Percentiles rank a stretch among this genome's conserved stretches.
Conservation (phyloP, 805 yeast genomes). For the Cyberlindnera misumaiensis region DNA sequence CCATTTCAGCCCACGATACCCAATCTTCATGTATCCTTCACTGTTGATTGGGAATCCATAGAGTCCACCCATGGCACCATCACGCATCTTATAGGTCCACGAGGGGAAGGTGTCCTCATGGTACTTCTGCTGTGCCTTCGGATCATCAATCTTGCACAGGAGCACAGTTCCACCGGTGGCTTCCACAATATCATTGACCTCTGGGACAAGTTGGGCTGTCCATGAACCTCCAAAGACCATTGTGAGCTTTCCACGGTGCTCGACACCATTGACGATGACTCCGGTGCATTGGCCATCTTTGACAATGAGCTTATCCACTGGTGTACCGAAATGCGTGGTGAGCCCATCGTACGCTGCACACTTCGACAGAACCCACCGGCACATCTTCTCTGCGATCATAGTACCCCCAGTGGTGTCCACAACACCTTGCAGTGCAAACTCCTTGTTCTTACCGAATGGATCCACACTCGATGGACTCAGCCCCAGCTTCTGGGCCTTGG, state of each 20-base stretch:
- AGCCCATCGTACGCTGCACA: slow-evolving; percentile 21
- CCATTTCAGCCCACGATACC: slow-evolving; percentile 27
- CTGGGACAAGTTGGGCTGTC: slow-evolving; percentile 23
- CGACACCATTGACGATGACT: slow-evolving; percentile 14
- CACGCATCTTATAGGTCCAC: slow-evolving; percentile 26
- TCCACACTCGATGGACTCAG: slow-evolving; percentile 14
- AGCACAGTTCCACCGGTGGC: slow-evolving; percentile 28
- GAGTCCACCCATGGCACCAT: slow-evolving; percentile 25
- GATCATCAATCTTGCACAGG: slow-evolving; percentile 18
- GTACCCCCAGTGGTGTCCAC: slow-evolving; percentile 27
- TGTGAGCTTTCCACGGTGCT: slow-evolving; percentile 3
- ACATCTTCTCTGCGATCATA: slow-evolving; percentile 26
- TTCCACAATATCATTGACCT: slow-evolving; percentile 22
- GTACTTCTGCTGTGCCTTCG: slow-evolving; percentile 16
- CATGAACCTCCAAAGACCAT: slow-evolving; percentile 14
- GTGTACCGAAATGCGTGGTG: slow-evolving; percentile 18
- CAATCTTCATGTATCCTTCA: slow-evolving; percentile 25
- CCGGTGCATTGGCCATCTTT: slow-evolving; percentile 15
- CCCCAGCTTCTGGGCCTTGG: slow-evolving; percentile 18
- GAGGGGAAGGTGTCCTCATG: slow-evolving; percentile 20
- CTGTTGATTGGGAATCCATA: slow-evolving; percentile 26
- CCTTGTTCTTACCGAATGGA: slow-evolving; percentile 15
- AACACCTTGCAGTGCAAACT: slow-evolving; percentile 18
- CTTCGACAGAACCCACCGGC: slow-evolving; percentile 25
- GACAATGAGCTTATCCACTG: slow-evolving; percentile 2